Evolutionary conservation across 441 rosid species (phyloP).

Genomic region (Rhodomyrtus psidioides): DNA sequence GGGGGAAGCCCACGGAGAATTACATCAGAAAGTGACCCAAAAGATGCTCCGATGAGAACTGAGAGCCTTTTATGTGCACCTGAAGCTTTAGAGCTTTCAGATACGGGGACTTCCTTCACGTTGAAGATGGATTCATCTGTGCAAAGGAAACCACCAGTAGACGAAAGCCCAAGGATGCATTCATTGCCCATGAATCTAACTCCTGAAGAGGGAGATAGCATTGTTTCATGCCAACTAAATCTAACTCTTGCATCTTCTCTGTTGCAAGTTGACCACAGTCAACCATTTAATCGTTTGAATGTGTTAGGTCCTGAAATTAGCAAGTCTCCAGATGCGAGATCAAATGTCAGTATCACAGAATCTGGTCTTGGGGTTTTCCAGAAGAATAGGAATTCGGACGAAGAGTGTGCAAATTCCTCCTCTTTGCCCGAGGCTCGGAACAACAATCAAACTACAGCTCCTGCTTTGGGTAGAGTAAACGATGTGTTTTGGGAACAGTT

Average conservation of each 20-base stretch:
- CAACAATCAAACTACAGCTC: conserved; percentile 32
- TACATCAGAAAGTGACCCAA: conserved; percentile 40
- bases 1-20: conserved; percentile 44
- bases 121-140: conserved; percentile 31
- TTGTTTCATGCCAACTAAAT: conserved; percentile 78
- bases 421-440: conserved; percentile 27
- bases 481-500: conserved; percentile 97
- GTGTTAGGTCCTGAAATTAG: conserved; percentile 26
- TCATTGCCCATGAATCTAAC: conserved; percentile 32
- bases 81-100: conserved; percentile 72
- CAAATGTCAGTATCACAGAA: conserved; percentile 29
- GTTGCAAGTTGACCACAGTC: conserved; percentile 40
- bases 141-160: conserved; percentile 30
- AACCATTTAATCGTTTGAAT: conserved; percentile 26
- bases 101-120: conserved; percentile 58
- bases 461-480: conserved; percentile 54
- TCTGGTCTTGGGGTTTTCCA: conserved; percentile 17
- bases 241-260: conserved; percentile 77
- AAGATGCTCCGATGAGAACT: conserved; percentile 32
- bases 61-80: conserved; percentile 37
- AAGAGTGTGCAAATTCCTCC: conserved; percentile 12
- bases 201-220: conserved; percentile 64
- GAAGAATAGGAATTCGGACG: conserved; percentile 15
- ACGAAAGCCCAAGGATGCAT: conserved; percentile 28
- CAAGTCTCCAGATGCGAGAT: conserved; percentile 28